Evolutionary conservation across 805 yeast species (phyloP).

Genomic region (Candida maltosa): DNA sequence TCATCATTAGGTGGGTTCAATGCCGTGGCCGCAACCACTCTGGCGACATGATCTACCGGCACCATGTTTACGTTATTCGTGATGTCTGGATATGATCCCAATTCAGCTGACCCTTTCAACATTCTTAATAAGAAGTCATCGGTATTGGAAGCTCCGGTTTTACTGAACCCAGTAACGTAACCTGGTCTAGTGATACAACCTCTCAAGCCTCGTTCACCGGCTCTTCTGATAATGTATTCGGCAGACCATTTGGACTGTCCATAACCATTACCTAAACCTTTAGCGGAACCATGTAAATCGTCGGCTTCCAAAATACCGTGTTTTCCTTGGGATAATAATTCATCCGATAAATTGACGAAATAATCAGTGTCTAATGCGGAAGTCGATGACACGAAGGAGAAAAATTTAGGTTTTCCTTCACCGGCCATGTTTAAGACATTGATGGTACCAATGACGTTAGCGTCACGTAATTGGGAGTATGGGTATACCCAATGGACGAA

Average conservation of each 20-base stretch:
- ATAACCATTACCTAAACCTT: constrained; percentile 86
- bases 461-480: constrained; percentile 82
- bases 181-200: constrained; percentile 96
- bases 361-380: constrained; percentile 86
- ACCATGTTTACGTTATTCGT: constrained; percentile 89
- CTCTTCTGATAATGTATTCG: constrained; percentile 81
- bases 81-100: constrained; percentile 84
- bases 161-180: constrained; percentile 83
- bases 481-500: constrained; percentile 99
- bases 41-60: constrained; percentile 97
- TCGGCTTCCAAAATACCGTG: constrained; percentile 81
- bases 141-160: constrained; percentile 87
- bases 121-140: constrained; percentile 94
- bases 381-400: constrained; percentile 92
- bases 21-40: constrained; percentile 81
- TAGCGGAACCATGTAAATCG: constrained; percentile 74
- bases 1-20: constrained; percentile 63
- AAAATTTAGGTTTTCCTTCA: constrained; percentile 78
- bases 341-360: constrained; percentile 74
- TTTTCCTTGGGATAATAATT: constrained; percentile 57
- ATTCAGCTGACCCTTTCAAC: constrained; percentile 90
- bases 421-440: constrained; percentile 78
- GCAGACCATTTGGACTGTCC: constrained; percentile 99
- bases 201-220: constrained; percentile 81
- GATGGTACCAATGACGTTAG: constrained; percentile 86